These are phyloP conservation scores for Dicorynia guianensis DNA, from an alignment of 306 rosid species.

Conservation along the genomic window DNA sequence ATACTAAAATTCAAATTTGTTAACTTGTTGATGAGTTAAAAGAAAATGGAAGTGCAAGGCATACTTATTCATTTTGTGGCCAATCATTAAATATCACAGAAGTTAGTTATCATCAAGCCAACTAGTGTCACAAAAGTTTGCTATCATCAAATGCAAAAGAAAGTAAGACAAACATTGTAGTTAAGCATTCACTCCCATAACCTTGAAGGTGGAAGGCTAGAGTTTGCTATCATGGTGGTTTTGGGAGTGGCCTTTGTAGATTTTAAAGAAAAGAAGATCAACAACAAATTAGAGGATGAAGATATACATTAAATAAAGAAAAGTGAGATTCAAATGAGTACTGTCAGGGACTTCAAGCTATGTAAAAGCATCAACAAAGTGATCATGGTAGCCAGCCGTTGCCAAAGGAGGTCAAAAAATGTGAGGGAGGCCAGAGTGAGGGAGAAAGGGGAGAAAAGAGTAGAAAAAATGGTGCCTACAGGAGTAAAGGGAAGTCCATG, in stretches of 20 bases:
- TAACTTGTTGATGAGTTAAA: conserved; percentile 22
- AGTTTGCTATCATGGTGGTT: conserved; percentile 99
- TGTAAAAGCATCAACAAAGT: conserved; percentile 97
- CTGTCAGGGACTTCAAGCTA: conserved; percentile 99
- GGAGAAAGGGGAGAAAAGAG: too few species aligned
- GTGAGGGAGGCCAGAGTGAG: too few species aligned
- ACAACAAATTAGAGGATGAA: not conserved
- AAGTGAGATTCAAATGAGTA: conserved; percentile 49
- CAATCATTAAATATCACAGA: conserved; percentile 64
- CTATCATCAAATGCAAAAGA: conserved; percentile 35
- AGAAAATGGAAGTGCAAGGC: conserved; percentile 22
- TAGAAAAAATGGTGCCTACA: too few species aligned
- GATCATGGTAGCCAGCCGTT: conserved; percentile 96
- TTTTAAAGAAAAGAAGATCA: not conserved
- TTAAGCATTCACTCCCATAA: conserved; percentile 47
- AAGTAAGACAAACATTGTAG: conserved; percentile 32
- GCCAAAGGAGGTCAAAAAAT: conserved; percentile 97
- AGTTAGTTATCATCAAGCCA: conserved; percentile 28
- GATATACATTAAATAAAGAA: too few species aligned
- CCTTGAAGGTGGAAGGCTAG: conserved; percentile 99
- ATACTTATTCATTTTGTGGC: conserved; percentile 96
- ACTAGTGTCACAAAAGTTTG: conserved; percentile 31
- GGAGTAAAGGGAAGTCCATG: too few species aligned
- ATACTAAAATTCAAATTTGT: conserved; percentile 3
- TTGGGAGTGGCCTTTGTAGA: conserved; percentile 94